phyloP scores from a whole-genome alignment of 257 asterid species.

The Nicotiana noctiflora region DNA sequence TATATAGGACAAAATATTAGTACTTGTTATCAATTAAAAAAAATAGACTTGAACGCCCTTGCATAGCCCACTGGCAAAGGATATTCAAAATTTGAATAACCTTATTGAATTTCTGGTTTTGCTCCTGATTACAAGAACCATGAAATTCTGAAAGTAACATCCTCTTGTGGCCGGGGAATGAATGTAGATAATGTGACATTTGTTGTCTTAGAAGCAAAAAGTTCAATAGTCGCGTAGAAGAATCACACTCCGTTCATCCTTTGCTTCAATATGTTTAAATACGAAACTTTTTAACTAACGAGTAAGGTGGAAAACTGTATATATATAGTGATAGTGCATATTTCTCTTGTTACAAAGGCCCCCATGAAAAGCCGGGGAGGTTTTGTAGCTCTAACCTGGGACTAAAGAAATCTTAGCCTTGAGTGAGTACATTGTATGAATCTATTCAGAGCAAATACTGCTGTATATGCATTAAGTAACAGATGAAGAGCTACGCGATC shows the following conservation, averaged over 20 bases:
- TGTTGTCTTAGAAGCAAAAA: background rate
- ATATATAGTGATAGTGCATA: background rate
- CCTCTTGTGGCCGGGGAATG: no score
- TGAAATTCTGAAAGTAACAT: background rate
- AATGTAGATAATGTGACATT: background rate
- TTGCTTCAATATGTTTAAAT: no score
- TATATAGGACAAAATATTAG: no score
- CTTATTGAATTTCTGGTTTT: no score
- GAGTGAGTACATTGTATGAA: no score
- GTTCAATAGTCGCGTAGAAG: no score
- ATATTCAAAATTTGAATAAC: no score
- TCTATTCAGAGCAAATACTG: background rate
- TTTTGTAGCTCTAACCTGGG: conserved; percentile 7
- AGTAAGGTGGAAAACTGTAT: background rate
- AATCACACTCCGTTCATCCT: no score
- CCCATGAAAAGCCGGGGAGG: conserved; percentile 3
- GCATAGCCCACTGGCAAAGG: no score
- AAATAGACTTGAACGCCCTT: no score
- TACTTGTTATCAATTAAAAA: no score
- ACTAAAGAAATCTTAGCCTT: background rate
- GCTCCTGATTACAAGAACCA: background rate
- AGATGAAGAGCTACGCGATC: background rate
- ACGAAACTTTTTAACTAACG: background rate
- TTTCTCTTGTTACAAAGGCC: conserved; percentile 1
- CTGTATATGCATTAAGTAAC: background rate